Evolutionary conservation across 2,329 filamentous ascomycete genomes (phyloP).

Genomic region (Scytalidium lignicola): DNA sequence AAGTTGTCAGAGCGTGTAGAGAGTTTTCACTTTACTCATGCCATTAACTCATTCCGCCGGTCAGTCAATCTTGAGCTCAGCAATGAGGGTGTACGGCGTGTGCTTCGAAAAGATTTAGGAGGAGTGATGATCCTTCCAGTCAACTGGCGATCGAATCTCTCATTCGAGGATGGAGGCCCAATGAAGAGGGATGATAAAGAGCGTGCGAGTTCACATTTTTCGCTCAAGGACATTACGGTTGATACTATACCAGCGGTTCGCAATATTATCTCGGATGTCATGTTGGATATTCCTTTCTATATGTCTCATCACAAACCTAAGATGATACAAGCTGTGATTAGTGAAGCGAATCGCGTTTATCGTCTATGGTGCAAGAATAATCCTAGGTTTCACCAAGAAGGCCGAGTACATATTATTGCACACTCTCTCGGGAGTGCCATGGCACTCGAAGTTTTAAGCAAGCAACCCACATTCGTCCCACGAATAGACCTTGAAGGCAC

Average conservation of each 20-base stretch:
- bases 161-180: slow-evolving; percentile 73
- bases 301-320: slow-evolving; percentile 93
- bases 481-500: slow-evolving; percentile 37
- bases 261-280: slow-evolving; percentile 91
- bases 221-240: slow-evolving; percentile 85
- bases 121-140: slow-evolving; percentile 91
- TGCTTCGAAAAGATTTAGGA: slow-evolving; percentile 72
- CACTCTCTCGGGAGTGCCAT: slow-evolving; percentile 94
- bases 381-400: slow-evolving; percentile 72
- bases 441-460: slow-evolving; percentile 84
- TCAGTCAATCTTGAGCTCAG: slow-evolving; percentile 81
- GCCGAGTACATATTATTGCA: slow-evolving; percentile 85
- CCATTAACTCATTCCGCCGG: slow-evolving; percentile 84
- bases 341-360: slow-evolving; percentile 94
- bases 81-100: slow-evolving; percentile 65
- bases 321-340: slow-evolving; percentile 85
- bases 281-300: slow-evolving; percentile 98
- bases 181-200: slow-evolving; percentile 49
- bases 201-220: slow-evolving; percentile 57
- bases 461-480: slow-evolving; percentile 72
- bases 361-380: slow-evolving; percentile 93
- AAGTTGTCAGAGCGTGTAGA: slow-evolving; percentile 93
- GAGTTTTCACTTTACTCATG: slow-evolving; percentile 95
- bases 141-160: slow-evolving; percentile 88
- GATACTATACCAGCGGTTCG: slow-evolving; percentile 87